These are phyloP conservation scores for Ophiostoma piceae DNA, from an alignment of 2,329 filamentous ascomycete genomes.

Conservation along the genomic window DNA sequence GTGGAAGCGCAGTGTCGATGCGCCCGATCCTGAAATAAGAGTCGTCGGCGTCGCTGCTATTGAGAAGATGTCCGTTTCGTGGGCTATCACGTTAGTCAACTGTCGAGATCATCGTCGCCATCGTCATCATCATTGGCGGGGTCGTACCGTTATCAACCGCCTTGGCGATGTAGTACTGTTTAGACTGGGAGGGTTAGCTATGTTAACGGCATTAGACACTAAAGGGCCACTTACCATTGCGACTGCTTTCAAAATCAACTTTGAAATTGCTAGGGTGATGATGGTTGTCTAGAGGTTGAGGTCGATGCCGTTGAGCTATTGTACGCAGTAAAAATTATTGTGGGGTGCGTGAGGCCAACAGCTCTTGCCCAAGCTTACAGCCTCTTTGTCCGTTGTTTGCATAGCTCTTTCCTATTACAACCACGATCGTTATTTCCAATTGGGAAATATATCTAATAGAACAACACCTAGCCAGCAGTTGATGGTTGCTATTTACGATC, in stretches of 20 bases:
- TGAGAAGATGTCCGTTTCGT: slow-evolving; percentile 78
- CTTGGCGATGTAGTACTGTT: slow-evolving; percentile 94
- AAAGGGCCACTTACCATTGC: not conserved
- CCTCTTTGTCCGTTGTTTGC: not conserved
- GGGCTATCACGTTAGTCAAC: slow-evolving; percentile 48
- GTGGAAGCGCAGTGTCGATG: slow-evolving; percentile 75
- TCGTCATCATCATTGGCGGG: slow-evolving; percentile 26
- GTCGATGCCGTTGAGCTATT: slow-evolving; percentile 18
- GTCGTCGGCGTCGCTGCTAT: slow-evolving; percentile 68
- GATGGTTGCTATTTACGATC: not conserved
- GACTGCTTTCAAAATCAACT: not conserved
- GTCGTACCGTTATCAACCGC: slow-evolving; percentile 73
- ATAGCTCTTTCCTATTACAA: not conserved
- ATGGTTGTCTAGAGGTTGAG: slow-evolving; percentile 21
- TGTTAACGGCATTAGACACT: too few relatives aligned
- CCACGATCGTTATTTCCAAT: not conserved
- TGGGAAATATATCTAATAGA: not conserved
- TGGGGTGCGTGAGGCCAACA: slow-evolving; percentile 21
- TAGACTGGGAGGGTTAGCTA: slow-evolving; percentile 59
- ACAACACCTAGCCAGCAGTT: not conserved
- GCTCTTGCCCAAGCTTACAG: slow-evolving; percentile 19
- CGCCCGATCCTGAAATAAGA: slow-evolving; percentile 78
- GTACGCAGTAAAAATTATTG: slow-evolving; percentile 19
- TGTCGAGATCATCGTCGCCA: not conserved
- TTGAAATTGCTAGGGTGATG: not conserved